These are phyloP conservation scores for Candida insectalens DNA, from an alignment of 805 yeast genomes.

Conservation along the genomic window DNA sequence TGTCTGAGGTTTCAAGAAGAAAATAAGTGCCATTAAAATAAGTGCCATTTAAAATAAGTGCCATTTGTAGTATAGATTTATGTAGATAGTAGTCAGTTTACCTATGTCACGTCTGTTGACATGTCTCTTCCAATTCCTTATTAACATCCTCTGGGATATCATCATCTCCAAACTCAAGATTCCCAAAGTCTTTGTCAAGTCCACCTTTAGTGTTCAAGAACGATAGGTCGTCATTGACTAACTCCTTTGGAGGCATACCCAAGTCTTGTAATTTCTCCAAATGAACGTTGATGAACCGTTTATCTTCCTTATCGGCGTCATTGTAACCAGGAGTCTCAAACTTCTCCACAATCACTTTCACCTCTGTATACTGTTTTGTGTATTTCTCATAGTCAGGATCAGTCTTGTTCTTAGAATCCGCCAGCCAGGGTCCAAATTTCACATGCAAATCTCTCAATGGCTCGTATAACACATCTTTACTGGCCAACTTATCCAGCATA, in stretches of 20 bases:
- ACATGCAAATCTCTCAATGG: constrained; percentile 74
- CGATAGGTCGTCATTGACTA: constrained; percentile 36
- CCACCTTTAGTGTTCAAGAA: constrained; percentile 24
- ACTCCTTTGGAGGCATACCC: constrained; percentile 74
- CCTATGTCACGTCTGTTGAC: constrained; percentile 35
- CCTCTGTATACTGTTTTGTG: constrained; percentile 50
- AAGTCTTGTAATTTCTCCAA: constrained; percentile 64
- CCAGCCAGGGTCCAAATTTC: constrained; percentile 67
- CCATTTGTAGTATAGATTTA: constrained; percentile 2
- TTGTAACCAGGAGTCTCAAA: constrained; percentile 60
- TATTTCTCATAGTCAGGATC: constrained; percentile 34
- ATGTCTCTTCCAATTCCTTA: constrained; percentile 46
- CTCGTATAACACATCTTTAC: constrained; percentile 79
- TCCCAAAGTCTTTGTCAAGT: constrained; percentile 30
- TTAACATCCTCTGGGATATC: constrained; percentile 46
- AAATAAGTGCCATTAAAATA: constrained; percentile 2
- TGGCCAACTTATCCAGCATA: constrained; percentile 72
- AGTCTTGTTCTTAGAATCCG: constrained; percentile 34
- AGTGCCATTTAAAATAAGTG: not conserved
- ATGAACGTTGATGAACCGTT: constrained; percentile 43
- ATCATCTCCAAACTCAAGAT: constrained; percentile 26
- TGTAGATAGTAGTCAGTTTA: not conserved
- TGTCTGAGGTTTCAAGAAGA: constrained; percentile 51
- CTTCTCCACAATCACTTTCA: constrained; percentile 48
- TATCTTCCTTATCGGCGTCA: constrained; percentile 35